A percentile compares a stretch with the other conserved stretches of the same genome.
phyloP scores from a whole-genome alignment of 306 rosid species.

The Canavalia gladiata region DNA sequence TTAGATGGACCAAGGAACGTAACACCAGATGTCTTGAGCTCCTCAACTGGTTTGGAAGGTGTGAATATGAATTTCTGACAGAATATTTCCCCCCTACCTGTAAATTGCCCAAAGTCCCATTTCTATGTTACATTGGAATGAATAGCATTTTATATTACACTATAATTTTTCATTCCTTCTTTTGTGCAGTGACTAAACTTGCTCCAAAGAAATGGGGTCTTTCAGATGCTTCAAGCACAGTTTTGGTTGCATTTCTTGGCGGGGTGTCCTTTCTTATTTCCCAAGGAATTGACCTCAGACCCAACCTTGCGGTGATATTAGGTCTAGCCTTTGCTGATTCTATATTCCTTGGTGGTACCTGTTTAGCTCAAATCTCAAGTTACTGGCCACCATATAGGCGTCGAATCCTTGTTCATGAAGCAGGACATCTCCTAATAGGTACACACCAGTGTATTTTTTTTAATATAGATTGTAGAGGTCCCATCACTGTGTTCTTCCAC shows the following conservation, averaged over 20 bases:
- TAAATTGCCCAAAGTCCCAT: slow-evolving; percentile 35
- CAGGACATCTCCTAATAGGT: slow-evolving; percentile 90
- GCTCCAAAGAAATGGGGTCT: slow-evolving; percentile 98
- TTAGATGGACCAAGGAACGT: slow-evolving; percentile 86
- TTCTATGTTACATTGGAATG: slow-evolving; percentile 25
- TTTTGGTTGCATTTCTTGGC: slow-evolving; percentile 75
- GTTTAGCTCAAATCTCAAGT: slow-evolving; percentile 95
- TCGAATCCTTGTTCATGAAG: slow-evolving; percentile 90
- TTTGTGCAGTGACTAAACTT: slow-evolving; percentile 74
- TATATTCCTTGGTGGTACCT: slow-evolving; percentile 86
- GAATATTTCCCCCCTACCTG: slow-evolving; percentile 21
- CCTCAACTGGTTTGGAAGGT: slow-evolving; percentile 96
- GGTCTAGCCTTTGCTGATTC: slow-evolving; percentile 86
- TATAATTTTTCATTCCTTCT: slow-evolving; percentile 15
- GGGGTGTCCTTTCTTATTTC: slow-evolving; percentile 81
- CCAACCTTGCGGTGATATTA: slow-evolving; percentile 79
- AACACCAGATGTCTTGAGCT: slow-evolving; percentile 80
- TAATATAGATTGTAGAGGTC: slow-evolving; percentile 15
- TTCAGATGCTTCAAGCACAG: slow-evolving; percentile 70
- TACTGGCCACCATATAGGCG: slow-evolving; percentile 95
- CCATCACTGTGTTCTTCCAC: slow-evolving; percentile 18
- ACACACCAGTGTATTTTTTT: slow-evolving; percentile 32
- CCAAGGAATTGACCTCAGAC: slow-evolving; percentile 87
- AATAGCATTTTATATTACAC: slow-evolving; percentile 23
- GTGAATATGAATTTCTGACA: slow-evolving; percentile 38